Evolutionary conservation across 108 stramenopile genomes (phyloP).

Genomic region (Nitzschia inconspicua): DNA sequence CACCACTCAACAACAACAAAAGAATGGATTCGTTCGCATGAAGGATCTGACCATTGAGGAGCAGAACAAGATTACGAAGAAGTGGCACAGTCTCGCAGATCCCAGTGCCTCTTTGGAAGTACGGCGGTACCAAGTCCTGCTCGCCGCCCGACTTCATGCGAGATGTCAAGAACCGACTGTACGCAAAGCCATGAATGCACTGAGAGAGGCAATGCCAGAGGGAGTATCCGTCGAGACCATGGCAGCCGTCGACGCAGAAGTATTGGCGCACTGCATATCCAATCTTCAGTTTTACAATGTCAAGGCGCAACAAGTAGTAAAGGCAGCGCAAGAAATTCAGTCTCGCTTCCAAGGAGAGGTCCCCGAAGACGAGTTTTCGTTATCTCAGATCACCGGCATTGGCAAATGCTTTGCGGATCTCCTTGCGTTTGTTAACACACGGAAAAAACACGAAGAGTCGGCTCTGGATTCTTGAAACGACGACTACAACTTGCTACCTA

Average conservation of each 20-base stretch:
- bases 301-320: conserved; percentile 67
- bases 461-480: no score
- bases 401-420: conserved; percentile 63
- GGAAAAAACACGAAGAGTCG: conserved; percentile 19
- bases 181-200: conserved; percentile 44
- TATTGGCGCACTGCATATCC: conserved; percentile 43
- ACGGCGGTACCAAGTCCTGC: conserved; percentile 54
- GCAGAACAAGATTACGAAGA: conserved; percentile 29
- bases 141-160: conserved; percentile 70
- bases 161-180: conserved; percentile 61
- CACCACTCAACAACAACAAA: conserved; percentile 1
- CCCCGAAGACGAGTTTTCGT: conserved; percentile 47
- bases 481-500: no score
- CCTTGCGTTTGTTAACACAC: conserved; percentile 49
- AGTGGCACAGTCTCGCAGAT: conserved; percentile 65
- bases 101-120: conserved; percentile 46
- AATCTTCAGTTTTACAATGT: conserved; percentile 59
- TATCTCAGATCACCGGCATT: conserved; percentile 57
- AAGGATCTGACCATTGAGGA: conserved; percentile 15
- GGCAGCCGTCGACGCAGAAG: conserved; percentile 36
- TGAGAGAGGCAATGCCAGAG: conserved; percentile 32
- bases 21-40: conserved; percentile 10
- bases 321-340: conserved; percentile 54
- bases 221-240: conserved; percentile 32
- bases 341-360: conserved; percentile 50